phyloP scores from a whole-genome alignment of 176 grass and related monocot genomes.

The Otatea glauca region DNA sequence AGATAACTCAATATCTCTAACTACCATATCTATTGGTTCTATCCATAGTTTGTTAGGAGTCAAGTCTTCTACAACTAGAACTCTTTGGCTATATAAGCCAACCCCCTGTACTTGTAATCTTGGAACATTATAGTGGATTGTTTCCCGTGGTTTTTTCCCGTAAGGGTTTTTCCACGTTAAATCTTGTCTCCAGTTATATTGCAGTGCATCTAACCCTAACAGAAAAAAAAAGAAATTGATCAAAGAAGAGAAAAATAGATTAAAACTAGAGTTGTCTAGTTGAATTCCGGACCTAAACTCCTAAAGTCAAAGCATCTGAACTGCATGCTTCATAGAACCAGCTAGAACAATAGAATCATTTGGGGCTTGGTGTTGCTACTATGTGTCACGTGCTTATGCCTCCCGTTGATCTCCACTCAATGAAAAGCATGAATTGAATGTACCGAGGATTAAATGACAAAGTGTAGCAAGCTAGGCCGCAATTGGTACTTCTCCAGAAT shows the following conservation, averaged over 20 bases:
- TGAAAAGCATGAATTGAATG: background rate
- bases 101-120: too few relatives aligned
- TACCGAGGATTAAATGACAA: background rate
- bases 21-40: too few relatives aligned
- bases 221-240: background rate
- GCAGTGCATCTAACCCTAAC: too few relatives aligned
- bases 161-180: too few relatives aligned
- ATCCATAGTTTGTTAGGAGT: too few relatives aligned
- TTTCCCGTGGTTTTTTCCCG: too few relatives aligned
- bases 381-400: background rate
- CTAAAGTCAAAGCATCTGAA: background rate
- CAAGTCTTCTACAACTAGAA: too few relatives aligned
- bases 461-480: background rate
- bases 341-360: background rate
- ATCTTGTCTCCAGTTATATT: too few relatives aligned
- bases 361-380: background rate
- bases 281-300: background rate
- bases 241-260: background rate
- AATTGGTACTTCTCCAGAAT: background rate
- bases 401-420: background rate
- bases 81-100: too few relatives aligned
- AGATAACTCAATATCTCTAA: too few relatives aligned
- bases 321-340: background rate
- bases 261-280: background rate
- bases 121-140: too few relatives aligned